These are phyloP conservation scores for Stephanodiscus minutulus DNA, from an alignment of 108 stramenopile genomes.

Conservation along the genomic window DNA sequence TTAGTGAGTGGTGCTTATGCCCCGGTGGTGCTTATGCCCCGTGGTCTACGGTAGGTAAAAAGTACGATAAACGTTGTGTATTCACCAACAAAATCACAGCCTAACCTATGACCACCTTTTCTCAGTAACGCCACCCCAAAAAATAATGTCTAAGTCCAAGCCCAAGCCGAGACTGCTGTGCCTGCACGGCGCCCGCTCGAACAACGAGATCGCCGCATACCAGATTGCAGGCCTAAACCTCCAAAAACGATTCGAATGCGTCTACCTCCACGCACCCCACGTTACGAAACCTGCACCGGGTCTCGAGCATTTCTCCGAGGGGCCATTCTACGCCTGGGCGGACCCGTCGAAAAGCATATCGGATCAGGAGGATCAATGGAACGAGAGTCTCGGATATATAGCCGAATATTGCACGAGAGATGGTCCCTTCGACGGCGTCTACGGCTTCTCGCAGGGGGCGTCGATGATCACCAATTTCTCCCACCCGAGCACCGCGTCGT, in stretches of 20 bases:
- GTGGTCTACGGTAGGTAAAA: too few relatives aligned
- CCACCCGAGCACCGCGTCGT: background rate
- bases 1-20: too few relatives aligned
- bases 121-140: background rate
- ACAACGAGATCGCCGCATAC: background rate
- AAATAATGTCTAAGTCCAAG: background rate
- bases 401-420: background rate
- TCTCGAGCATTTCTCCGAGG: background rate
- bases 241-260: background rate
- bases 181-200: background rate
- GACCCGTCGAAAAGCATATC: background rate
- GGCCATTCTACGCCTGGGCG: background rate
- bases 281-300: background rate
- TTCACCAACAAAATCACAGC: too few relatives aligned
- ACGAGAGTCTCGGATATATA: background rate
- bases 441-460: slow-evolving; percentile 33
- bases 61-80: too few relatives aligned
- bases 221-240: background rate
- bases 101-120: too few relatives aligned
- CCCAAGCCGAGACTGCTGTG: background rate
- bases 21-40: too few relatives aligned
- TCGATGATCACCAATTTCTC: slow-evolving; percentile 16
- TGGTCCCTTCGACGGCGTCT: slow-evolving; percentile 15
- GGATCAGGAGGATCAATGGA: background rate
- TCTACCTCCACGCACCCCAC: background rate